These are phyloP conservation scores for Sisymbrium irio DNA, from an alignment of 345 rosid species.

Conservation along the genomic window DNA sequence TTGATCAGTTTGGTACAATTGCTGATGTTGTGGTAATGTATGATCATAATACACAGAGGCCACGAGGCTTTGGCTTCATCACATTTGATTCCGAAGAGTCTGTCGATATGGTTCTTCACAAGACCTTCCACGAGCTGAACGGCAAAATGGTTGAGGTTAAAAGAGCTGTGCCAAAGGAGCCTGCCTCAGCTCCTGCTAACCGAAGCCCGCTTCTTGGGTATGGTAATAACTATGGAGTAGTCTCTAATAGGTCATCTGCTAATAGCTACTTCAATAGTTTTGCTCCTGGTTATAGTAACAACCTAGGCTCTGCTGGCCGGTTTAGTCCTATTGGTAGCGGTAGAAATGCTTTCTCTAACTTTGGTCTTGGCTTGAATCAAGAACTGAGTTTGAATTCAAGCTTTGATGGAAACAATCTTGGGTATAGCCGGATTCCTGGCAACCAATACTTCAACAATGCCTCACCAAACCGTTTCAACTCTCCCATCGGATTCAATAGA, in stretches of 20 bases:
- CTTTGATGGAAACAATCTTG: conserved; percentile 57
- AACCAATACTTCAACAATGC: conserved; percentile 51
- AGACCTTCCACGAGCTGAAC: conserved; percentile 91
- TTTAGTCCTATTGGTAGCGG: conserved; percentile 67
- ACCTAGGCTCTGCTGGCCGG: conserved; percentile 70
- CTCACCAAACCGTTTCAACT: conserved; percentile 62
- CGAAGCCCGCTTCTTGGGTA: conserved; percentile 73
- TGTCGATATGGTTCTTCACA: conserved; percentile 81
- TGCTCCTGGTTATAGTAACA: conserved; percentile 63
- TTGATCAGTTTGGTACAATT: conserved; percentile 81
- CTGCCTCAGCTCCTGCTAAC: conserved; percentile 50
- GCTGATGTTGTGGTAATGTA: conserved; percentile 97
- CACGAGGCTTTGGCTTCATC: conserved; percentile 98
- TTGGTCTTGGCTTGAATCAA: conserved; percentile 66
- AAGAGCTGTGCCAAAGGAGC: conserved; percentile 95
- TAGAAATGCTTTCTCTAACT: conserved; percentile 62
- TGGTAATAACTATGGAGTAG: conserved; percentile 50
- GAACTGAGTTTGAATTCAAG: conserved; percentile 63
- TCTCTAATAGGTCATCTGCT: conserved; percentile 45
- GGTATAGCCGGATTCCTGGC: conserved; percentile 58
- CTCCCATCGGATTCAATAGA: conserved; percentile 67
- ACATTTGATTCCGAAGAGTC: conserved; percentile 92
- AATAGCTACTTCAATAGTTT: conserved; percentile 66
- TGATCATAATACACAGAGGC: conserved; percentile 97
- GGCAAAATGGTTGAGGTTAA: conserved; percentile 99